Evolutionary conservation across 1,284 basidiomycete species (phyloP).

Genomic region (Tilletia caries): DNA sequence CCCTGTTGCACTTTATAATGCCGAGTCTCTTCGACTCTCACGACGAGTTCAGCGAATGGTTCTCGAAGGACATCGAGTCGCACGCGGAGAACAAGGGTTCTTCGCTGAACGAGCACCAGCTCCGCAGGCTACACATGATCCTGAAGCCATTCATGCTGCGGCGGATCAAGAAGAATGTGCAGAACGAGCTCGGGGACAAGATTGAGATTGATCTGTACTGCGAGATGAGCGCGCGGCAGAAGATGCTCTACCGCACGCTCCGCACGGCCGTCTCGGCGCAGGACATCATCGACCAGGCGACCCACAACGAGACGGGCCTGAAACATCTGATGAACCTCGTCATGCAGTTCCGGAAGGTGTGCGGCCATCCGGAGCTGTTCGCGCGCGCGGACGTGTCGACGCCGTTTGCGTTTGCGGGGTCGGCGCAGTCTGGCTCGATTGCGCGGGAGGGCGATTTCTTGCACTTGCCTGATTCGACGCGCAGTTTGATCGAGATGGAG

Average conservation of each 20-base stretch:
- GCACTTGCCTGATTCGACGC: conserved; percentile 73
- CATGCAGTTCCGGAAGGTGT: conserved; percentile 99
- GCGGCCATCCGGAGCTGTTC: conserved; percentile 97
- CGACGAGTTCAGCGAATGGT: conserved; percentile 99
- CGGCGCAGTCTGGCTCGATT: conserved; percentile 75
- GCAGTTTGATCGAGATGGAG: conserved; percentile 75
- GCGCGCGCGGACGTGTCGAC: conserved; percentile 93
- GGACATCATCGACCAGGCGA: conserved; percentile 88
- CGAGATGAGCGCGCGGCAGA: conserved; percentile 88
- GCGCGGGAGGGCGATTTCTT: conserved; percentile 81
- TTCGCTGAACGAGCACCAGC: conserved; percentile 84
- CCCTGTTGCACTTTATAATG: conserved; percentile 99
- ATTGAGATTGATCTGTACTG: conserved; percentile 93
- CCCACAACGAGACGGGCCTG: conserved; percentile 83
- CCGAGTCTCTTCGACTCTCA: conserved; percentile 98
- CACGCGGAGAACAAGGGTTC: conserved; percentile 72
- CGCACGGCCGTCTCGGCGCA: conserved; percentile 90
- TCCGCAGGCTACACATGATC: conserved; percentile 95
- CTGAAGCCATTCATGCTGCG: conserved; percentile 99
- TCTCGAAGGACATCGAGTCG: conserved; percentile 98
- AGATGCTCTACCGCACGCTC: conserved; percentile 84
- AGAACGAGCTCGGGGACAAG: conserved; percentile 99
- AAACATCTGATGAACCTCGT: conserved; percentile 97
- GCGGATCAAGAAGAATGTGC: conserved; percentile 95
- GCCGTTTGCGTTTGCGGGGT: conserved; percentile 82